Percentiles rank a stretch among this genome's conserved stretches.
Evolutionary conservation across 2,329 filamentous ascomycete genomes (phyloP).

Genomic region (Rutstroemia sp.): DNA sequence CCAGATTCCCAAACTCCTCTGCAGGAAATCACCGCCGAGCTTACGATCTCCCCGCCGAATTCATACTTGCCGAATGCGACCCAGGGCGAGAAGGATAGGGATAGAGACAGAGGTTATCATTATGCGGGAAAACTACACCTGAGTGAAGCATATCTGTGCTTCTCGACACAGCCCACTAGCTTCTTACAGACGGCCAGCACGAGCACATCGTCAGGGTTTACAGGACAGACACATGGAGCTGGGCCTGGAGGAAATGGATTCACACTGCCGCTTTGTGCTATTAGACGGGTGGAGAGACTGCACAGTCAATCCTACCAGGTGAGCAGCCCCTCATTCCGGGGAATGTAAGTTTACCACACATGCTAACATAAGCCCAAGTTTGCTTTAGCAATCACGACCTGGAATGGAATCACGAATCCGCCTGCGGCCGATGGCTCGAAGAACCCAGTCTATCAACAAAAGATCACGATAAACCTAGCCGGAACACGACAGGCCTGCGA

Average conservation of each 20-base stretch:
- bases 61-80: constrained; percentile 45
- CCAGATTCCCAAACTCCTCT: constrained; percentile 87
- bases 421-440: constrained; percentile 37
- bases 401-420: constrained; percentile 66
- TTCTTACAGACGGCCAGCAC: constrained; percentile 76
- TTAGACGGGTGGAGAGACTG: constrained; percentile 83
- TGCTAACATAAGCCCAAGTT: constrained; percentile 46
- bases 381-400: constrained; percentile 88
- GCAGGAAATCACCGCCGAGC: constrained; percentile 93
- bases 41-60: constrained; percentile 68
- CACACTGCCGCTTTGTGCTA: constrained; percentile 84
- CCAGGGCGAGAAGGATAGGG: constrained; percentile 62
- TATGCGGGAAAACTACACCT: constrained; percentile 91
- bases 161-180: constrained; percentile 87
- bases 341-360: neutral
- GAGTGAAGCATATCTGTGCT: constrained; percentile 92
- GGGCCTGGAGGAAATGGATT: constrained; percentile 95
- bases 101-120: constrained; percentile 65
- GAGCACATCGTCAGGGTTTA: constrained; percentile 74
- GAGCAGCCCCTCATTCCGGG: constrained; percentile 15
- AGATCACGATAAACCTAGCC: constrained; percentile 85
- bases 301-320: constrained; percentile 84
- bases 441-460: constrained; percentile 54
- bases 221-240: constrained; percentile 85
- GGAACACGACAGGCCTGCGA: constrained; percentile 86